Evolutionary conservation across 768 basidiomycete species (phyloP), one percentile per base, ranked within the genome.

Genomic region (Boletus pseudopeckii): DNA sequence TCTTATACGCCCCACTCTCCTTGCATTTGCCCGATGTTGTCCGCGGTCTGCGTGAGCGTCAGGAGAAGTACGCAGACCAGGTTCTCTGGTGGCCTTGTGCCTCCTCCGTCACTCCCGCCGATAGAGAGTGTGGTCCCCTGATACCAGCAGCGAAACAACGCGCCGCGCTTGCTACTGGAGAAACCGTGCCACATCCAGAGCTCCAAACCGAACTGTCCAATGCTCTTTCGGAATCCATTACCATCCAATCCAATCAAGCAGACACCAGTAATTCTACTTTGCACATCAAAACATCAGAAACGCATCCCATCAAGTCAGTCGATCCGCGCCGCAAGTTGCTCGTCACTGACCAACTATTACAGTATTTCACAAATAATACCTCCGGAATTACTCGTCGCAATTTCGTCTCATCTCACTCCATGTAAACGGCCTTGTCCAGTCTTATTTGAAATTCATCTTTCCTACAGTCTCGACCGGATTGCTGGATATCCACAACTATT

Each of bases 261-360:
- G 37, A 53, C 38, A 48, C 32, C 41, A n/a, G 7, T 13, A 38
- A 32, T 17, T 14, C 36, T 18, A 28, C 30, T 28, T 38, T 43
- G 18, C 60, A 48, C 54, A 53, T 85, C 53, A 92, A 90, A 64
- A 92, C 90, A 1, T 91, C 89, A 3, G 76, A 80, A 22, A 80
- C 86, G 0, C 91, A 92, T 70, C 91, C 92, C 7, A 88, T 95
- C 65, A 90, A 92, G 89, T 90, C 56, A 48, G 80, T 73, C 46
- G 6, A n/a, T 48, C 18, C 42, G 18, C 45, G 17, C 15, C 28
- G 13, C 46, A 5, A 2, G 6, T 20, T 42, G 3, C 48, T 7
- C 41, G 18, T 24, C 28, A 28, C 59, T 62, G 0, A 57, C 53
- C 36, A 13, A 34, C 15, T 18, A 32, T 38, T 43, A 34, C 60